Evolutionary conservation across 2,329 filamentous ascomycete species (phyloP).

Genomic region (Pseudogymnoascus sp.): DNA sequence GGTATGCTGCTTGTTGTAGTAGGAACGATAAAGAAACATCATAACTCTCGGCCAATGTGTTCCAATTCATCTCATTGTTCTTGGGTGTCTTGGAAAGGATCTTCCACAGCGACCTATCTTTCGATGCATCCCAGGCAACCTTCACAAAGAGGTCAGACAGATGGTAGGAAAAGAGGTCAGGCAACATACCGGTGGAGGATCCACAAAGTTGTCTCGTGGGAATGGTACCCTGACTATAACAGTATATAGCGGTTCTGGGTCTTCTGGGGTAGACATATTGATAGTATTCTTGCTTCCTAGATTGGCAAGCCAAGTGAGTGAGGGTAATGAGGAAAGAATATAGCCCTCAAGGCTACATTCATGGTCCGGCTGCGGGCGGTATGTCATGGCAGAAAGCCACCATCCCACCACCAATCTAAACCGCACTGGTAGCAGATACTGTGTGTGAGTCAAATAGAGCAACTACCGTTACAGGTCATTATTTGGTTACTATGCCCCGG

Average conservation of each 20-base stretch:
- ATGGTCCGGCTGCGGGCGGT: neutral
- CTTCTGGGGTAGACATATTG: neutral
- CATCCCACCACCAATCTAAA: neutral
- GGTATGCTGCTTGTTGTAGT: conserved; percentile 85
- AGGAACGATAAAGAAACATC: conserved; percentile 83
- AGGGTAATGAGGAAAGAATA: neutral
- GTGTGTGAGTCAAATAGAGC: neutral
- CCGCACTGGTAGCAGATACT: neutral
- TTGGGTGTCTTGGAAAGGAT: conserved; percentile 76
- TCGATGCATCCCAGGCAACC: conserved; percentile 81
- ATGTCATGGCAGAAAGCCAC: neutral
- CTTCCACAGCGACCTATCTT: conserved; percentile 86
- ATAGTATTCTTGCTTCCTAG: conserved; percentile 23
- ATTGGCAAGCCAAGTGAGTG: conserved; percentile 15
- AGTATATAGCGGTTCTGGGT: conserved; percentile 40
- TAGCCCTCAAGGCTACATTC: conserved; percentile 10
- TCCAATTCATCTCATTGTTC: conserved; percentile 79
- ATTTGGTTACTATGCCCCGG: neutral
- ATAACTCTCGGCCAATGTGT: conserved; percentile 41
- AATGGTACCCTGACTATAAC: conserved; percentile 89
- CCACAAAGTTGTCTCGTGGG: conserved; percentile 76
- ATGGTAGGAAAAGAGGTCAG: neutral
- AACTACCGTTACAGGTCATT: neutral
- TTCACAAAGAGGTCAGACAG: conserved; percentile 31
- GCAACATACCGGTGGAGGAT: conserved; percentile 69